These are phyloP conservation scores for Carex arenaria DNA, from an alignment of 202 grass and related monocot genomes.

Conservation along the genomic window DNA sequence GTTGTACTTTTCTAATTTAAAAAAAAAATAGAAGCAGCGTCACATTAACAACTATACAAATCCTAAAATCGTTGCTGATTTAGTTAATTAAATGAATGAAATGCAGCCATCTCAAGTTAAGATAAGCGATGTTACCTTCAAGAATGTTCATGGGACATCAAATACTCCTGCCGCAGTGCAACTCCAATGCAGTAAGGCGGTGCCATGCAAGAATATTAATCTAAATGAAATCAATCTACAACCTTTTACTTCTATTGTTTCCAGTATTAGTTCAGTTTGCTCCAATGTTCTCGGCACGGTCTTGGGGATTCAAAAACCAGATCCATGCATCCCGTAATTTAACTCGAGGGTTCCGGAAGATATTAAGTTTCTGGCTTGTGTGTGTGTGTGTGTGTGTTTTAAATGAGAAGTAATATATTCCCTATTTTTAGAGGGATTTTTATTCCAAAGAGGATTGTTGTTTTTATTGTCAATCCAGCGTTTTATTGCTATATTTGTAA, in stretches of 20 bases:
- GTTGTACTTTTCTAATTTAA: no score
- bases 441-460: not conserved
- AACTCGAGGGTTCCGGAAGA: not conserved
- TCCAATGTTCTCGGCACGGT: not conserved
- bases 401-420: not conserved
- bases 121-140: slow-evolving; percentile 19
- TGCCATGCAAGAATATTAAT: slow-evolving; percentile 21
- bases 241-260: not conserved
- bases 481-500: not conserved
- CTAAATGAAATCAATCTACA: slow-evolving; percentile 14
- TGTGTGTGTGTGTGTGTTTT: not conserved
- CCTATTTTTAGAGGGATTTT: not conserved
- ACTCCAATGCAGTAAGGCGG: slow-evolving; percentile 8
- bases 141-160: slow-evolving; percentile 13
- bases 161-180: slow-evolving; percentile 17
- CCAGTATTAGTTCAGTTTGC: not conserved
- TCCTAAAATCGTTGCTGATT: not conserved
- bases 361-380: not conserved
- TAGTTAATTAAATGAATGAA: slow-evolving; percentile 18
- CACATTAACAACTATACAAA: no score
- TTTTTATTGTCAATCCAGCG: not conserved
- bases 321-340: not conserved
- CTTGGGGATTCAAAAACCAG: slow-evolving; percentile 7
- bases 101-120: slow-evolving; percentile 24
- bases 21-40: no score